Percentiles rank a stretch among this genome's conserved stretches.
Conservation (phyloP, 2,329 filamentous ascomycete genomes). For the Fusarium pininemorale region DNA sequence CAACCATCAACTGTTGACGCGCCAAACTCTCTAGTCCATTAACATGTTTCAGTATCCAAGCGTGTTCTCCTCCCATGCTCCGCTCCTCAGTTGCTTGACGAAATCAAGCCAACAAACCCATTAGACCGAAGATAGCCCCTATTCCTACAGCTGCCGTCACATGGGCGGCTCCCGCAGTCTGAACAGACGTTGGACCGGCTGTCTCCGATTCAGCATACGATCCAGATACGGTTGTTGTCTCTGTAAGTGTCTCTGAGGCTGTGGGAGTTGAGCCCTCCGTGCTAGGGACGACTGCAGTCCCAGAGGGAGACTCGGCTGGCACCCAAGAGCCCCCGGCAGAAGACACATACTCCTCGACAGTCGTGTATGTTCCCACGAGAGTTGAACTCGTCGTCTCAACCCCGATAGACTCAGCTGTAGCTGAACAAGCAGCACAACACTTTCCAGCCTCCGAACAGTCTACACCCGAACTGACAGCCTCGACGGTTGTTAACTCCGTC, state of each 20-base stretch:
- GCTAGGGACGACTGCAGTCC: neutral
- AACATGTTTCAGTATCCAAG: conserved; percentile 15
- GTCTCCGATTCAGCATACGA: conserved; percentile 15
- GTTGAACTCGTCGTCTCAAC: conserved; percentile 1
- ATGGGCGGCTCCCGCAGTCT: conserved; percentile 35
- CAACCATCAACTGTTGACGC: conserved; percentile 13
- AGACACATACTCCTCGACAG: conserved; percentile 20
- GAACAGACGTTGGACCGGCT: conserved; percentile 23
- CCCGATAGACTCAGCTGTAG: neutral
- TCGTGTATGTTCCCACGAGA: conserved; percentile 8
- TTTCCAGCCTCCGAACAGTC: conserved; percentile 24
- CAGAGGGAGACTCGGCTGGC: conserved; percentile 2
- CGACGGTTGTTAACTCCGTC: conserved; percentile 35
- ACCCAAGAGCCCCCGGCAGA: conserved; percentile 22
- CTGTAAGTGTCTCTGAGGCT: neutral
- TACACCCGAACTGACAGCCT: conserved; percentile 27
- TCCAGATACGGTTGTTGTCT: neutral
- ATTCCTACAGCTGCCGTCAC: conserved; percentile 36
- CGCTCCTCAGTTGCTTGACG: neutral
- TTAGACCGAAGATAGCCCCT: conserved; percentile 36
- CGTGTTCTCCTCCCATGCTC: neutral
- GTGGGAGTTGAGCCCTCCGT: conserved; percentile 3
- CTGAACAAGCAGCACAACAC: conserved; percentile 33
- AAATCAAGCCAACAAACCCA: conserved; percentile 36
- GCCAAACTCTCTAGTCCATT: conserved; percentile 10